Conservation (phyloP, 192 early-diverging fungal species). For the Podila clonocystis region DNA sequence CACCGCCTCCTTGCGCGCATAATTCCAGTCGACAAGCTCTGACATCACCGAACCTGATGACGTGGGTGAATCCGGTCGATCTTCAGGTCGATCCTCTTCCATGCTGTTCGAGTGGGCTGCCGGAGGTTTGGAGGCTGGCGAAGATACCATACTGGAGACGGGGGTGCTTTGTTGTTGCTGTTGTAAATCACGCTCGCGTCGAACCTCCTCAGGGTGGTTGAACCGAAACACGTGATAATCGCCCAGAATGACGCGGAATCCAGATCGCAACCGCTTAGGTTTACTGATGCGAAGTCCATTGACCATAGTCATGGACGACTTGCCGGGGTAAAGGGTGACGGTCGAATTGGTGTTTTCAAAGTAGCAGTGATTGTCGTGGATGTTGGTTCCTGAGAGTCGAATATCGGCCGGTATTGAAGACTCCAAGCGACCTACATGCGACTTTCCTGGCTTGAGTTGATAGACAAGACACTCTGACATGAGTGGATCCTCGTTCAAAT, state of each 20-base stretch:
- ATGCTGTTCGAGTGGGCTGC: slow-evolving; percentile 24
- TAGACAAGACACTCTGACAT: slow-evolving; percentile 94
- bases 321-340: slow-evolving; percentile 70
- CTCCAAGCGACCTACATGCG: slow-evolving; percentile 69
- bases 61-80: slow-evolving; percentile 48
- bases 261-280: slow-evolving; percentile 68
- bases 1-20: slow-evolving; percentile 76
- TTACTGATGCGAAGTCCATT: slow-evolving; percentile 76
- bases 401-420: slow-evolving; percentile 60
- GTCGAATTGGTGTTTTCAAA: slow-evolving; percentile 72
- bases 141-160: slow-evolving; percentile 28
- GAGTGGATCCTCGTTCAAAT: slow-evolving; percentile 89
- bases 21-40: slow-evolving; percentile 79
- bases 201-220: slow-evolving; percentile 84
- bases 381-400: slow-evolving; percentile 67
- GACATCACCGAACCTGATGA: slow-evolving; percentile 55
- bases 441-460: slow-evolving; percentile 79
- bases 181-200: slow-evolving; percentile 65
- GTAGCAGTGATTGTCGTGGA: slow-evolving; percentile 73
- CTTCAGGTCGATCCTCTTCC: slow-evolving; percentile 50
- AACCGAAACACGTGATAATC: slow-evolving; percentile 86
- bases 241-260: slow-evolving; percentile 84
- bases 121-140: slow-evolving; percentile 5
- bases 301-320: slow-evolving; percentile 73
- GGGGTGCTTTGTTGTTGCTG: slow-evolving; percentile 22